A percentile compares a stretch with the other conserved stretches of the same genome.
Conservation (phyloP, 768 basidiomycete genomes). For the Lyophyllum semitale region DNA sequence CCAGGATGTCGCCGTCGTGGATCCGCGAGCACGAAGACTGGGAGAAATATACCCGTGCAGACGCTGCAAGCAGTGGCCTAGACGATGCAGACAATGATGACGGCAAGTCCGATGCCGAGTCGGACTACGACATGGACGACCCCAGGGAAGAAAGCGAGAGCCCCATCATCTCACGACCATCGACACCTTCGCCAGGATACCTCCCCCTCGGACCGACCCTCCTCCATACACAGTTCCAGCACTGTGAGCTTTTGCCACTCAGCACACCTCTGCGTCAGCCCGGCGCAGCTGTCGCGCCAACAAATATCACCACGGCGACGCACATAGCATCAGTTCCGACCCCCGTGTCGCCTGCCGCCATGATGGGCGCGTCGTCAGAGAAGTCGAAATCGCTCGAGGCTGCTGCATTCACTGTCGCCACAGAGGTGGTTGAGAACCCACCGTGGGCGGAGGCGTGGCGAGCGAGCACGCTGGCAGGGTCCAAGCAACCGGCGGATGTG, state of each 20-base stretch:
- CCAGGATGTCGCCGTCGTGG: slow-evolving; percentile 45
- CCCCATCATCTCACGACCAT: slow-evolving; percentile 49
- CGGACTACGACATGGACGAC: slow-evolving; percentile 32
- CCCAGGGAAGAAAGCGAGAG: slow-evolving; percentile 39
- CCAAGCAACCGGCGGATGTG: slow-evolving; percentile 32
- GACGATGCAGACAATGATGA: slow-evolving; percentile 30
- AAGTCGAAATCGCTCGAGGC: slow-evolving; percentile 69
- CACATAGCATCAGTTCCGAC: slow-evolving; percentile 61
- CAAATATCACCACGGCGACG: slow-evolving; percentile 40
- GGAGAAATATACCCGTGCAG: slow-evolving; percentile 28
- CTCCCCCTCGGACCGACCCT: slow-evolving; percentile 71
- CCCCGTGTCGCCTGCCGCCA: slow-evolving; percentile 81
- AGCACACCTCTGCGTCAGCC: slow-evolving; percentile 63
- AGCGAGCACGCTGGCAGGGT: slow-evolving; percentile 29
- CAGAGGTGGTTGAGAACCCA: slow-evolving; percentile 74
- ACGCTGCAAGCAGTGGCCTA: neutral
- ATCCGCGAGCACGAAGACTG: slow-evolving; percentile 49
- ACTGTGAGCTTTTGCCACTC: slow-evolving; percentile 60
- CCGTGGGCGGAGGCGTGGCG: slow-evolving; percentile 72
- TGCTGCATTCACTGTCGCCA: slow-evolving; percentile 60
- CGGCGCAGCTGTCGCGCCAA: slow-evolving; percentile 49
- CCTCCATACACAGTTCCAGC: slow-evolving; percentile 68
- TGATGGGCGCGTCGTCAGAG: slow-evolving; percentile 62
- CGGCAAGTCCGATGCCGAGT: slow-evolving; percentile 29
- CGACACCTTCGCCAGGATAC: slow-evolving; percentile 72